Evolutionary conservation across 768 basidiomycete genomes (phyloP).

Genomic region (Podaxis sp.): DNA sequence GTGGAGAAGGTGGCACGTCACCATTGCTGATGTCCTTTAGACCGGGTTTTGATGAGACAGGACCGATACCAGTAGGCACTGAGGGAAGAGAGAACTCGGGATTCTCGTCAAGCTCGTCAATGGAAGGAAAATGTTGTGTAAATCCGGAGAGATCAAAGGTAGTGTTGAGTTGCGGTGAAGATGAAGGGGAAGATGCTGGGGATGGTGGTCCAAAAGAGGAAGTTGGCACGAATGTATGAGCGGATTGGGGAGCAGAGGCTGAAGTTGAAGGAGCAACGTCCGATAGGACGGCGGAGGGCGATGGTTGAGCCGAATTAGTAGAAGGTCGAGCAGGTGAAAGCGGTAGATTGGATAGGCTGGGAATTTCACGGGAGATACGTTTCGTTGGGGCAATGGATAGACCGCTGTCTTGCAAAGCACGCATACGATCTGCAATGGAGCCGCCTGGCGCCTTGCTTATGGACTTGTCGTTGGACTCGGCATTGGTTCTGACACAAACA

Average conservation of each 20-base stretch:
- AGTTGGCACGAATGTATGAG: constrained; percentile 67
- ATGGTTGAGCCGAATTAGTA: constrained; percentile 21
- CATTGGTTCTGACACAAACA: constrained; percentile 4
- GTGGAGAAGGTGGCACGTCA: constrained; percentile 27
- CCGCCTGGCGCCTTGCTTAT: constrained; percentile 47
- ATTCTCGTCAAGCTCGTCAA: constrained; percentile 70
- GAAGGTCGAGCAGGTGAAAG: constrained; percentile 36
- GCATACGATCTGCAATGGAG: constrained; percentile 80
- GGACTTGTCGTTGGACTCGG: constrained; percentile 32
- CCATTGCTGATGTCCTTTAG: constrained; percentile 23
- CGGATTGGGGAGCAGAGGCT: constrained; percentile 38
- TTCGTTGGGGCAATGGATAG: constrained; percentile 58
- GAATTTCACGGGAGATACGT: constrained; percentile 53
- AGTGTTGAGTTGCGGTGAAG: constrained; percentile 53
- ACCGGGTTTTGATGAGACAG: constrained; percentile 23
- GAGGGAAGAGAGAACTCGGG: constrained; percentile 47
- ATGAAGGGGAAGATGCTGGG: constrained; percentile 59
- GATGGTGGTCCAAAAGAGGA: constrained; percentile 77
- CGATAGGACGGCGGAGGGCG: constrained; percentile 26
- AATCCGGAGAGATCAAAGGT: constrained; percentile 52
- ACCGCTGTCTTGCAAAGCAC: constrained; percentile 71
- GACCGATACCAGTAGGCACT: constrained; percentile 39
- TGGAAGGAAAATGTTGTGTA: constrained; percentile 67
- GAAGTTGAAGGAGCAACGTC: constrained; percentile 30
- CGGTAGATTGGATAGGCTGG: constrained; percentile 40